Evolutionary conservation across 192 early-diverging fungal species (phyloP).

Genomic region (Pilaira anomala): DNA sequence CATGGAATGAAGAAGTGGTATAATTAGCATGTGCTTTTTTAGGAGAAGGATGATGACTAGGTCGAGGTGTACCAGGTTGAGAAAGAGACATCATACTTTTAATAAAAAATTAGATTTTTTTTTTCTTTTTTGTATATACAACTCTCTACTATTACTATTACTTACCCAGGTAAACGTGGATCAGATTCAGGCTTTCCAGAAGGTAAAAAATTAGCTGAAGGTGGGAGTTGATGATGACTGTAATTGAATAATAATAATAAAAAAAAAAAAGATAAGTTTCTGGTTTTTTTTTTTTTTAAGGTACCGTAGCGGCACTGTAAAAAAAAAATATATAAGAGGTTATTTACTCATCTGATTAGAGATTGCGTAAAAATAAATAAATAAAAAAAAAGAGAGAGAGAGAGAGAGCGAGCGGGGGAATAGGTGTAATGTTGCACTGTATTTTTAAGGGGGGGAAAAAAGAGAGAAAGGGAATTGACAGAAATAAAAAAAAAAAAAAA

Average conservation of each 20-base stretch:
- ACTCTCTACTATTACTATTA: neutral
- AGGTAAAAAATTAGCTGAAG: slow-evolving; percentile 14
- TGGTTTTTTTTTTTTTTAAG: no score
- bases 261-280: slow-evolving; percentile 16
- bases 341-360: neutral
- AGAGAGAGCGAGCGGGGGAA: neutral
- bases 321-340: slow-evolving; percentile 3
- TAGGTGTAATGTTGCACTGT: slow-evolving; percentile 17
- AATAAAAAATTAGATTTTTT: slow-evolving; percentile 3
- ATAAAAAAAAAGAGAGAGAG: slow-evolving; percentile 4
- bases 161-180: slow-evolving; percentile 31
- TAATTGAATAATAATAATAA: no score
- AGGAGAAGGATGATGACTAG: slow-evolving; percentile 12
- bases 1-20: slow-evolving; percentile 2
- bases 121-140: neutral
- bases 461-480: neutral
- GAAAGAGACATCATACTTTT: slow-evolving; percentile 30
- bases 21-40: slow-evolving; percentile 14
- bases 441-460: neutral
- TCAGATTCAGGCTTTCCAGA: slow-evolving; percentile 17
- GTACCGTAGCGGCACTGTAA: slow-evolving; percentile 5
- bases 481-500: slow-evolving; percentile 4
- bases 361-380: neutral
- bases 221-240: slow-evolving; percentile 13
- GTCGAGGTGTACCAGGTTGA: slow-evolving; percentile 28